phyloP scores from a whole-genome alignment of 495 filamentous ascomycete genomes.

The Penicillium egyptiacum region DNA sequence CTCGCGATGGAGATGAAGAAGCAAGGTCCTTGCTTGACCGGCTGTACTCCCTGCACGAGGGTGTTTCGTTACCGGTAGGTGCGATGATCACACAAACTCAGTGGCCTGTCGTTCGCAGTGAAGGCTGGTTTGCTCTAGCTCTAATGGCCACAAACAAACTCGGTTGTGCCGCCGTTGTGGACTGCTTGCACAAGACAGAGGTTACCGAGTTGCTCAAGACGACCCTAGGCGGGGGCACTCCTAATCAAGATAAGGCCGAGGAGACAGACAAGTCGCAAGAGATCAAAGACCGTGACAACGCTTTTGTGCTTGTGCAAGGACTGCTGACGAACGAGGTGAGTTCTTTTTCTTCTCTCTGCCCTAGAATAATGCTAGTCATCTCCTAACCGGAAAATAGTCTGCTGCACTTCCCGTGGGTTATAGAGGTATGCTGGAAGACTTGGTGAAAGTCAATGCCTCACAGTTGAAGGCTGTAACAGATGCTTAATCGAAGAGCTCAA shows the following conservation, averaged over 20 bases:
- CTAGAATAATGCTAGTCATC: background rate
- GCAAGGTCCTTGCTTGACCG: conserved; percentile 35
- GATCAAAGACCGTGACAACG: conserved; percentile 61
- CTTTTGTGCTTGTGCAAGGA: conserved; percentile 59
- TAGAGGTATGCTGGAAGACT: conserved; percentile 28
- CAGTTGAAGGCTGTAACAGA: conserved; percentile 17
- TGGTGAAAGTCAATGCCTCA: conserved; percentile 29
- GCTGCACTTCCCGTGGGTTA: conserved; percentile 30
- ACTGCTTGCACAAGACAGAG: conserved; percentile 49
- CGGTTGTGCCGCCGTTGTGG: conserved; percentile 52
- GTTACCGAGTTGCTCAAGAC: conserved; percentile 50
- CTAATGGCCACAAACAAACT: conserved; percentile 58
- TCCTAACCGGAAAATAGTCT: conserved; percentile 29
- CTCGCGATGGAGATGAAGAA: conserved; percentile 29
- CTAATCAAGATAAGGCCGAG: conserved; percentile 14
- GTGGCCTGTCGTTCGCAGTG: conserved; percentile 68
- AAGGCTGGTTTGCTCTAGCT: conserved; percentile 73
- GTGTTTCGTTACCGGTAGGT: conserved; percentile 55
- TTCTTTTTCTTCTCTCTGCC: too few relatives aligned
- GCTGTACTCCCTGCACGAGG: conserved; percentile 53
- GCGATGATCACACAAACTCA: conserved; percentile 65
- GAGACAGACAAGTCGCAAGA: conserved; percentile 31
- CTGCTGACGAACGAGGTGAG: conserved; percentile 55
- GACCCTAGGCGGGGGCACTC: conserved; percentile 42
- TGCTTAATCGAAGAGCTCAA: background rate